Base-by-base conservation (phyloP, 2,329 filamentous ascomycete species). In the Rugonectria rugulosa region DNA sequence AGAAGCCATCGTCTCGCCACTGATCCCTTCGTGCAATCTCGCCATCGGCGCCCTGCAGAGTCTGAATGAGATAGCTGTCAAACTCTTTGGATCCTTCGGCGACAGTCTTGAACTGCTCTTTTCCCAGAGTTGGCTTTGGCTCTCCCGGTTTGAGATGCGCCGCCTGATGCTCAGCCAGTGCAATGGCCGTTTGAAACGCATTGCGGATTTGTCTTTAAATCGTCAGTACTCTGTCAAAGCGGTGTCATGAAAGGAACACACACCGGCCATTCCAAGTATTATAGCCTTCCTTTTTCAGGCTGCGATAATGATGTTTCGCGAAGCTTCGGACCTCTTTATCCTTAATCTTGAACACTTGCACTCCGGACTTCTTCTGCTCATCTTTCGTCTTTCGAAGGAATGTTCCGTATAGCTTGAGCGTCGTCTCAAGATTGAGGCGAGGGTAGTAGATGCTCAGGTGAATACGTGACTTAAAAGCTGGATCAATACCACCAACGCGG, bases 401-500 rank as follows among this genome's bases (percentile, higher is more conserved):
- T 5, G 37, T 52, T 1, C 55, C 31, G 14, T 50, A 57, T 1
- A 61, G 26, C 26, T 57, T 46, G 9, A 27, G 21, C 3, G 60
- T 59, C 6, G 44, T 32, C 6, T 55, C 40, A 14, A 38, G 27
- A 20, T 40, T 20, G 3, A 56, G 38, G 4, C 29, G 20, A 11
- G 37, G 29, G 12, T 56, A 56, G 14, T 27, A 56, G 10, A 56
- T 7, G 7, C 20, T 41, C 17, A 56, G 15, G 5, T 56, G 53
- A 24, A 56, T 51, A 15, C 53, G 29, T 3, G 53, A 56, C 14
- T 41, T 45, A 27, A 56, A 56, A 20, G 53, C 47, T 8, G 40
- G 20, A 24, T 58, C 50, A 2, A 58, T 54, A 7, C 12, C 45
- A 6, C 87, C 83, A 1, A 93, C 89, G 2, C 90, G 85, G 68